These are phyloP conservation scores for Senna tora DNA, from an alignment of 306 rosid genomes.

Conservation along the genomic window DNA sequence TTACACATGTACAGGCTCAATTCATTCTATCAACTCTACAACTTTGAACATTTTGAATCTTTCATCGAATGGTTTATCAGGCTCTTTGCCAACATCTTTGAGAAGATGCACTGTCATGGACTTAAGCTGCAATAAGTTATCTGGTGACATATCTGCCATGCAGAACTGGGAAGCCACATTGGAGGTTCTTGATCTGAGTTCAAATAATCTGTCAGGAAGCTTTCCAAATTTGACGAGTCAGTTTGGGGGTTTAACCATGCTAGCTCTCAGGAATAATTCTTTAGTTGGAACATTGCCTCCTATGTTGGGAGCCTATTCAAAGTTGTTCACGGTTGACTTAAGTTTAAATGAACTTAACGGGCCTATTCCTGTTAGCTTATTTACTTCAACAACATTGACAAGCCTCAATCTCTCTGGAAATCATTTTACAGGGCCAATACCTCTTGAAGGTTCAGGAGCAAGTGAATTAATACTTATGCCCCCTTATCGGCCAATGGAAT, in stretches of 20 bases:
- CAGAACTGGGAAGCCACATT: conserved; percentile 70
- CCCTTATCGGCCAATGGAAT: conserved; percentile 57
- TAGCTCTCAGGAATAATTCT: conserved; percentile 55
- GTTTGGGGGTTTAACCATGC: conserved; percentile 48
- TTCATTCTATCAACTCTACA: conserved; percentile 70
- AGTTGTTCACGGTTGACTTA: conserved; percentile 64
- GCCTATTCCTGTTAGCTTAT: conserved; percentile 73
- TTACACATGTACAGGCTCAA: conserved; percentile 67
- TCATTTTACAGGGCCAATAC: conserved; percentile 69
- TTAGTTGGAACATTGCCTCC: conserved; percentile 74
- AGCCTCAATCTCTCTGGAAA: conserved; percentile 87
- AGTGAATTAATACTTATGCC: conserved; percentile 75
- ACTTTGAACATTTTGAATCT: conserved; percentile 69
- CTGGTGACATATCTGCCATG: conserved; percentile 68
- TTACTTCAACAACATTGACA: conserved; percentile 62
- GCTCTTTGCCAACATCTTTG: conserved; percentile 61
- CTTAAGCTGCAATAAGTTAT: conserved; percentile 68
- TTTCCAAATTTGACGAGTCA: conserved; percentile 50
- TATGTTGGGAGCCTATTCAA: conserved; percentile 55
- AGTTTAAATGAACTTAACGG: conserved; percentile 82
- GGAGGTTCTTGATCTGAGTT: conserved; percentile 82
- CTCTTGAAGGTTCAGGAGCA: conserved; percentile 67
- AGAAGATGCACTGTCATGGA: conserved; percentile 55
- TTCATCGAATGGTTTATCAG: conserved; percentile 80
- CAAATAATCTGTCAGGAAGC: conserved; percentile 74